Base-by-base conservation (phyloP, 352 stramenopile species). In the Phytophthora megakarya region DNA sequence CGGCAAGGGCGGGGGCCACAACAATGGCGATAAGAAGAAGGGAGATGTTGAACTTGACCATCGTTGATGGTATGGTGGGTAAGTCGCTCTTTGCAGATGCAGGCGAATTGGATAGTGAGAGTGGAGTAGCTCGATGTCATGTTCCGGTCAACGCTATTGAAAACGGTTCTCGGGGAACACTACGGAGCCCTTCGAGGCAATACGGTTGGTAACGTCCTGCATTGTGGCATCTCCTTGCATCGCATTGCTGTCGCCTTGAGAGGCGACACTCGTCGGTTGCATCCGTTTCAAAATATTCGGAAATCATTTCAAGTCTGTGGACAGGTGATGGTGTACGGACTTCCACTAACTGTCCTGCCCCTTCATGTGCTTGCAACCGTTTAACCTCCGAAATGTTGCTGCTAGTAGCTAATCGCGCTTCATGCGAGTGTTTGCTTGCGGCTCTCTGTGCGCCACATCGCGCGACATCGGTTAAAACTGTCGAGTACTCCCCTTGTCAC, bases 21-120 rank as follows among this genome's bases (percentile, higher is more conserved):
- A 55, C 52, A 3, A 74, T 51, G 3, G 67, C 63, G 15, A 61
- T 46, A 21, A 79, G 39, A 11, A 70, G 54, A 44, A 67, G 53
- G 25, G 58, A 60, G 46, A 70, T 53, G 57, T 61, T 74, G 46
- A 79, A 60, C 54, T 76, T 79, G 67, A 79, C 67, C 71, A 79
- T 79, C 1, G 22, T 43, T 63, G 46, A 43, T 58, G 9, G 38
- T 12, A 37, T 35, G 35, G 43, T 70, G 37, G 38, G 48, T 74
- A 70, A 74, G 46, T 61, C 52, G 65, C 59, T 56, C 21, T 70
- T 42, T 67, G 61, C 53, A 59, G 53, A 55, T 55, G 54, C 43
- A 65, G 61, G 62, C 52, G 56, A 75, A 71, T 67, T 74, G 50
- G 22, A 63, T 11, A 75, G 64, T 75, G 67, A 65, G 52, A 61